phyloP scores from a whole-genome alignment of 2,329 filamentous ascomycete species.

The Didymella exigua region DNA sequence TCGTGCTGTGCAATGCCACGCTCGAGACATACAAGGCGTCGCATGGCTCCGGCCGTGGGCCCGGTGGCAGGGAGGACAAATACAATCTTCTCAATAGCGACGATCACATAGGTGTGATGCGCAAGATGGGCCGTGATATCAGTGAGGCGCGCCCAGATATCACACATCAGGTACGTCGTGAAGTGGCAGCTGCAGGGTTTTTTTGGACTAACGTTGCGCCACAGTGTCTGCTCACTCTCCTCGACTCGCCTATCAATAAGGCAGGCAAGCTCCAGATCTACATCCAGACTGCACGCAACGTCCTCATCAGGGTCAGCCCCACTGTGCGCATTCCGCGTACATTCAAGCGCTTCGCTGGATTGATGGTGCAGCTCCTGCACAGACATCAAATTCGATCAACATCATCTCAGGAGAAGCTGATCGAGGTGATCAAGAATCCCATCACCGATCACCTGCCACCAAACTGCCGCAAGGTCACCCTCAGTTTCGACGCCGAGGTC shows the following conservation, averaged over 20 bases:
- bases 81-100: constrained; percentile 98
- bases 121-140: constrained; percentile 99
- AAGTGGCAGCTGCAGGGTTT: constrained; percentile 4
- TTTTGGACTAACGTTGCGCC: constrained; percentile 28
- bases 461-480: constrained; percentile 96
- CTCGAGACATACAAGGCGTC: constrained; percentile 96
- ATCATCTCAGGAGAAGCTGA: constrained; percentile 94
- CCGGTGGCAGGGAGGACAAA: constrained; percentile 81
- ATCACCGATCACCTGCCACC: constrained; percentile 96
- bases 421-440: constrained; percentile 97
- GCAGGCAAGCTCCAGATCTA: constrained; percentile 97
- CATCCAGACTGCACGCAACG: constrained; percentile 96
- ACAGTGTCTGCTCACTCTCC: constrained; percentile 92
- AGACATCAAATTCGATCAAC: constrained; percentile 94
- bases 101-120: constrained; percentile 98
- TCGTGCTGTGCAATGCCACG: constrained; percentile 95
- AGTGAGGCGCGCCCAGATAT: constrained; percentile 98
- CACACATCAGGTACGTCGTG: constrained; percentile 83
- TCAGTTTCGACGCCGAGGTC: constrained; percentile 90
- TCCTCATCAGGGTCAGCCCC: constrained; percentile 97
- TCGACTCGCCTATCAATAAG: constrained; percentile 99
- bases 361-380: constrained; percentile 98
- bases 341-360: constrained; percentile 96
- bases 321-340: constrained; percentile 96
- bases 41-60: constrained; percentile 68